Conservation (phyloP, 75 land plant genomes). For the Selaginella moellendorffii region DNA sequence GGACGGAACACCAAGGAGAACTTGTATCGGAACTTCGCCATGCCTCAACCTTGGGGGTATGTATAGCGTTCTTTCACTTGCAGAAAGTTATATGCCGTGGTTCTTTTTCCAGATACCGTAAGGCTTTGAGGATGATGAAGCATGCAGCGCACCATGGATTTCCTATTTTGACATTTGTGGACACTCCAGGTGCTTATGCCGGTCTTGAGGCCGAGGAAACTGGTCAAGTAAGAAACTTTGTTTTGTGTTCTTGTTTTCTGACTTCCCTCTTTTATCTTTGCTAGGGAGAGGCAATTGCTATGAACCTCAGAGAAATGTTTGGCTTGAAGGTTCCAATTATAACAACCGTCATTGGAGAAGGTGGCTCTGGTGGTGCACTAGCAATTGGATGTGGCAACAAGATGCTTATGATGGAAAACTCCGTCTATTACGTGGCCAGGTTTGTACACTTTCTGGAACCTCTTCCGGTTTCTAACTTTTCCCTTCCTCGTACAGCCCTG, state of each 20-base stretch:
- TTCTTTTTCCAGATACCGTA: slow-evolving; percentile 47
- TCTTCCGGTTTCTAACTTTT: not conserved
- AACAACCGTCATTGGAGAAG: slow-evolving; percentile 85
- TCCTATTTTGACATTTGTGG: slow-evolving; percentile 76
- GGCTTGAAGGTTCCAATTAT: slow-evolving; percentile 75
- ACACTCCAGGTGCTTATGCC: slow-evolving; percentile 91
- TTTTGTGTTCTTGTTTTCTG: no score
- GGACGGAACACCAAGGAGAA: slow-evolving; percentile 92
- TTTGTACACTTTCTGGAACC: slow-evolving; percentile 7
- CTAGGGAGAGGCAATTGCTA: slow-evolving; percentile 92
- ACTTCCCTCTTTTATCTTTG: not conserved
- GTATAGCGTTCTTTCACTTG: slow-evolving; percentile 4
- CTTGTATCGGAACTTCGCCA: slow-evolving; percentile 74
- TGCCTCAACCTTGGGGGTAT: slow-evolving; percentile 97
- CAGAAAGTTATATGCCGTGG: not conserved
- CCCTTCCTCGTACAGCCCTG: slow-evolving; percentile 35
- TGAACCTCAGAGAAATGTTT: slow-evolving; percentile 73
- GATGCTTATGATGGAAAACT: slow-evolving; percentile 80
- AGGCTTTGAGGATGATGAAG: slow-evolving; percentile 77
- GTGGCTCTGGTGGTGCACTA: slow-evolving; percentile 96
- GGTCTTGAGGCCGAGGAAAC: slow-evolving; percentile 70
- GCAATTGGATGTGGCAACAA: slow-evolving; percentile 85
- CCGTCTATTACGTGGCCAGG: slow-evolving; percentile 96
- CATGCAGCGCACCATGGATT: slow-evolving; percentile 86
- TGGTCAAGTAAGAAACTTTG: slow-evolving; percentile 56